Evolutionary conservation across 768 basidiomycete genomes (phyloP).

Genomic region (Russula sp.): DNA sequence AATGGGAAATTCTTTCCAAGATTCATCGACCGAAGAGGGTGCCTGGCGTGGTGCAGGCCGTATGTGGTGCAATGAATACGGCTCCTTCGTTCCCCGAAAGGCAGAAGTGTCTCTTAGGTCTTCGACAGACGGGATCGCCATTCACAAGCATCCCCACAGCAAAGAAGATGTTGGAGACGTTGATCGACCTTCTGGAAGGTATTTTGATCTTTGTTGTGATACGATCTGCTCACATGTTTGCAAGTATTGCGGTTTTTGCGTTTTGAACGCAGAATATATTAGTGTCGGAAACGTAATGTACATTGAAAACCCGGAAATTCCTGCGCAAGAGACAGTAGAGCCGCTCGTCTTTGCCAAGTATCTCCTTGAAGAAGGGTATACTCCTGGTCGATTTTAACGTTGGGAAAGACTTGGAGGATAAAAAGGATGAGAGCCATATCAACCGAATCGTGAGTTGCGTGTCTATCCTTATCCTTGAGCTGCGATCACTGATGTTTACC

Average conservation of each 20-base stretch:
- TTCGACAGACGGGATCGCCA: not conserved
- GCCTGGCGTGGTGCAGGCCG: conserved; percentile 3
- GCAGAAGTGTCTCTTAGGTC: not conserved
- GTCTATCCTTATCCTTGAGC: not conserved
- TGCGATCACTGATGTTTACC: not conserved
- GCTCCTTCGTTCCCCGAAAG: not conserved
- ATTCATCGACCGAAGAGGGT: not conserved
- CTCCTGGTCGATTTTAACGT: not conserved
- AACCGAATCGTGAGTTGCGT: conserved; percentile 1
- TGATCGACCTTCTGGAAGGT: conserved; percentile 6
- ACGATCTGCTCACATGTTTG: conserved; percentile 6
- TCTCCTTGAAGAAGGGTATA: not conserved
- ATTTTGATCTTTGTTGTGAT: conserved; percentile 1
- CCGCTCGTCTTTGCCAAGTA: not conserved
- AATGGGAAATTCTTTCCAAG: not conserved
- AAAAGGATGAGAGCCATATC: not conserved
- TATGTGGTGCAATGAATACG: not conserved
- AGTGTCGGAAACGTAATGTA: not conserved
- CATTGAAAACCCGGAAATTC: too few species aligned
- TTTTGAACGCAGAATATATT: not conserved
- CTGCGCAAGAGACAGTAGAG: not conserved
- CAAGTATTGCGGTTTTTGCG: conserved; percentile 8
- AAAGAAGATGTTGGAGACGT: not conserved
- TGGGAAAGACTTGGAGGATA: not conserved
- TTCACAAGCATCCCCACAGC: too few species aligned